phyloP scores from a whole-genome alignment of 225 moss, liverwort and hornwort genomes.

The Bryum argenteum region DNA sequence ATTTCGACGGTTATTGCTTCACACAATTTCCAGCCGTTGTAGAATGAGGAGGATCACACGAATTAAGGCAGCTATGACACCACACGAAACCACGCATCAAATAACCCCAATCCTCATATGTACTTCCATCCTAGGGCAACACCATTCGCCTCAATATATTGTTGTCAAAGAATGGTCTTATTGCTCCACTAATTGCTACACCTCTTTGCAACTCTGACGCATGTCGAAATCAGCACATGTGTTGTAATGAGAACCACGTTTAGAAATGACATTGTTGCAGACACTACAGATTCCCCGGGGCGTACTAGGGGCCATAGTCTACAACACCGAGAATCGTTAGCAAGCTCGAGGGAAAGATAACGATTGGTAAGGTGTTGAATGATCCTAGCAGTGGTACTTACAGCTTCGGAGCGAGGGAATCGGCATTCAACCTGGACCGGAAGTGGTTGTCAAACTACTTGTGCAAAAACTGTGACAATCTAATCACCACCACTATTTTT shows the following conservation, averaged over 20 bases:
- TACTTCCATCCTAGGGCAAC: too few species aligned
- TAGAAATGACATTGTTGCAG: not conserved
- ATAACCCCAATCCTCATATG: too few species aligned
- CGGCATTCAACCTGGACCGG: too few species aligned
- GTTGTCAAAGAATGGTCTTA: constrained; percentile 23
- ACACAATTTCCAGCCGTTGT: too few species aligned
- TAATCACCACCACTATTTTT: too few species aligned
- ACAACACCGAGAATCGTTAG: not conserved
- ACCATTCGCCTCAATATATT: constrained; percentile 18
- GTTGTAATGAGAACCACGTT: constrained; percentile 34
- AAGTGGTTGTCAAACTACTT: not conserved
- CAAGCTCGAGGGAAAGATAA: too few species aligned
- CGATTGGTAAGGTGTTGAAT: too few species aligned
- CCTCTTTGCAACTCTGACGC: constrained; percentile 20
- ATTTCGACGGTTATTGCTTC: too few species aligned
- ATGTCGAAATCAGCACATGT: constrained; percentile 10
- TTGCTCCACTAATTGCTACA: constrained; percentile 3
- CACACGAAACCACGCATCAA: too few species aligned
- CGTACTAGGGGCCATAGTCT: not conserved
- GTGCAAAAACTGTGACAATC: not conserved
- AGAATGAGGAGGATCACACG: too few species aligned
- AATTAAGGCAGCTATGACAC: too few species aligned
- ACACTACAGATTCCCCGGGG: not conserved
- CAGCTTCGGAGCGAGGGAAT: accelerated
- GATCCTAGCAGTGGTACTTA: too few species aligned